Base-by-base conservation (phyloP, 148 eudicot species). In the Talinum fruticosum region DNA sequence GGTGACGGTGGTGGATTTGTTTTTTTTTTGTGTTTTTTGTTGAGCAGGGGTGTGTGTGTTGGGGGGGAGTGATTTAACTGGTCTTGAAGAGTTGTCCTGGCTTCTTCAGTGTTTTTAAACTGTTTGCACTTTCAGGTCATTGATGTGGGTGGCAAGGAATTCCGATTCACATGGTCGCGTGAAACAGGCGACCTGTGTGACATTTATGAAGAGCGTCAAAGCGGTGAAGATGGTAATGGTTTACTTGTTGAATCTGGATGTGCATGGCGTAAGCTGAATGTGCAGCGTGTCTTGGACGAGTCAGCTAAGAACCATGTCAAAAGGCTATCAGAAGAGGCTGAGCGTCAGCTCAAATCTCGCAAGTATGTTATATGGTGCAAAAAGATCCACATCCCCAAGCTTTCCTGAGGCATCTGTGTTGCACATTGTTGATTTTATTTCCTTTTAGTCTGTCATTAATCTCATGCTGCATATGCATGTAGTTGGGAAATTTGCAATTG, bases 211-310 rank as follows among this genome's bases (percentile, higher is more conserved):
- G 97, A 96, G 82, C 93, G 93, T 37, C 89, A 75, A 83, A 79
- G 89, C 82, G 92, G 93, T 69, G 99, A 91, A 79, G 93, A 86
- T 87, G 94, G 97, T 78, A 87, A 89, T 83, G 94, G 97, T 72
- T 84, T 93, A 82, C 97, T 96, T 80, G 91, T 96, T 72, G 99
- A 93, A 85, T 91, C 97, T 67, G 99, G 99, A 77, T 84, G 87
- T 80, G 91, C 91, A 44, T 93, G 90, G 94, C 94, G 97, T 81
- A 96, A 93, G 88, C 72, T 96, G 85, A 96, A 86, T 86, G 92
- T 90, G 37, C 93, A 91, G 77, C 90, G 99, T 77, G 86, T 82
- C 23, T 82, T 96, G 87, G 99, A 96, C 62, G 97, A 96, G 77
- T 90, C 98, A 44, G 87, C 93, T 49, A 90, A 91, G 82, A 91